Evolutionary conservation across 1,284 basidiomycete genomes (phyloP).

Genomic region (Vanrija pseudolonga): DNA sequence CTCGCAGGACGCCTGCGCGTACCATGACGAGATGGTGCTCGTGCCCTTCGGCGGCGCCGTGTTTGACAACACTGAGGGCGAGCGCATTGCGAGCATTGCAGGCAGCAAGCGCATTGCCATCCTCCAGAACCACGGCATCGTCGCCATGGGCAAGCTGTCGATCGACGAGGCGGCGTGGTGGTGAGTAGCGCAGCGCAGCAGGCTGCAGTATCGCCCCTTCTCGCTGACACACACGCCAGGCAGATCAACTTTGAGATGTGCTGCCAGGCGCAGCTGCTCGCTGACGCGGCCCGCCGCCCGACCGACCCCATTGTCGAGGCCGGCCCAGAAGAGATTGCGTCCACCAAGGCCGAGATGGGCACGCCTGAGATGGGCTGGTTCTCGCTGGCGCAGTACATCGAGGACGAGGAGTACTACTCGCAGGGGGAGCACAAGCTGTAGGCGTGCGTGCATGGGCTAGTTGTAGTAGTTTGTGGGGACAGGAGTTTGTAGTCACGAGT

Average conservation of each 20-base stretch:
- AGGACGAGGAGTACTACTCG: constrained; percentile 37
- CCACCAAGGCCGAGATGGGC: constrained; percentile 39
- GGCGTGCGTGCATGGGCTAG: too few species aligned
- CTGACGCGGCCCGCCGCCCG: constrained; percentile 34
- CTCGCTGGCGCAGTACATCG: constrained; percentile 34
- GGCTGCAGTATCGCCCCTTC: too few species aligned
- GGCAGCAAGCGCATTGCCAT: constrained; percentile 32
- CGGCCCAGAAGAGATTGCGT: constrained; percentile 31
- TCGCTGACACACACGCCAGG: constrained; percentile 11
- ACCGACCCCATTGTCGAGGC: constrained; percentile 24
- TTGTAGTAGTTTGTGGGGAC: too few species aligned
- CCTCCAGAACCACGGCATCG: constrained; percentile 40
- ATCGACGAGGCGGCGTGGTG: constrained; percentile 47
- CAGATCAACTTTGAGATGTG: constrained; percentile 43
- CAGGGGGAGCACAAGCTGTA: constrained; percentile 35
- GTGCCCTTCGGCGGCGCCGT: constrained; percentile 44
- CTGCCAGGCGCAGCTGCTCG: constrained; percentile 40
- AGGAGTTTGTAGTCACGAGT: too few species aligned
- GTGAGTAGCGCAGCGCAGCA: constrained; percentile 19
- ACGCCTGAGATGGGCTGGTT: constrained; percentile 45
- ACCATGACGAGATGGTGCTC: constrained; percentile 33
- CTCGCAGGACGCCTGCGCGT: constrained; percentile 42
- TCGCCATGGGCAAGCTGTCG: constrained; percentile 31
- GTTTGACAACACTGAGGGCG: constrained; percentile 38
- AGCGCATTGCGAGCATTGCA: constrained; percentile 30